Percentiles rank a stretch among this genome's conserved stretches.
Evolutionary conservation across 371 early-diverging fungal species (phyloP).

Genomic region (Apophysomyces variabilis): DNA sequence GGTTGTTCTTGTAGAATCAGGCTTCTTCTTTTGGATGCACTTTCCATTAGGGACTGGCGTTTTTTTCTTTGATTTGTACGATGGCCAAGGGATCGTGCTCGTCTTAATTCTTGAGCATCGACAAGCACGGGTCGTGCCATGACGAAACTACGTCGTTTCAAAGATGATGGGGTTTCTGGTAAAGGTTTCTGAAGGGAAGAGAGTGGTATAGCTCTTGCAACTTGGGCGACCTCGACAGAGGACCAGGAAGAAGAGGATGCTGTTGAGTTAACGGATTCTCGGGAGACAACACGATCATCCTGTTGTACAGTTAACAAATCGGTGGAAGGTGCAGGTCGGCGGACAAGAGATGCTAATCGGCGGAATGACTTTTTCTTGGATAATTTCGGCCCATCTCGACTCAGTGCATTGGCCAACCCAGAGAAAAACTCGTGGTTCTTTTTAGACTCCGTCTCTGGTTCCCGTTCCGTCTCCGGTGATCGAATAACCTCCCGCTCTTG

Average conservation of each 20-base stretch:
- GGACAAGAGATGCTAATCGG: conserved; percentile 11
- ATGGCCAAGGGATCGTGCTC: conserved; percentile 29
- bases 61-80: conserved; percentile 34
- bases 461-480: conserved; percentile 7
- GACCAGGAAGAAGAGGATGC: conserved; percentile 40
- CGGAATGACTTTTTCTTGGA: conserved; percentile 17
- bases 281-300: conserved; percentile 3
- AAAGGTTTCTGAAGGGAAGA: conserved; percentile 26
- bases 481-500: conserved; percentile 11
- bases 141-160: conserved; percentile 28
- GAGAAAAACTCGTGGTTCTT: conserved; percentile 8
- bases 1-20: conserved; percentile 13
- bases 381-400: conserved; percentile 7
- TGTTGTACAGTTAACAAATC: neutral
- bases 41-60: conserved; percentile 46
- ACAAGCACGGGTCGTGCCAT: conserved; percentile 26
- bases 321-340: conserved; percentile 1
- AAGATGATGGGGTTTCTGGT: conserved; percentile 27
- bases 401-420: conserved; percentile 1
- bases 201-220: conserved; percentile 16
- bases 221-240: conserved; percentile 21
- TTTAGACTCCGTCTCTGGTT: conserved; percentile 7
- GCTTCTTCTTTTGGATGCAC: conserved; percentile 37
- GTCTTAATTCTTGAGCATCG: conserved; percentile 28
- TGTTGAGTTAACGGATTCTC: conserved; percentile 38